Evolutionary conservation across 352 stramenopile species (phyloP).

Genomic region (Phytophthora citrophthora): DNA sequence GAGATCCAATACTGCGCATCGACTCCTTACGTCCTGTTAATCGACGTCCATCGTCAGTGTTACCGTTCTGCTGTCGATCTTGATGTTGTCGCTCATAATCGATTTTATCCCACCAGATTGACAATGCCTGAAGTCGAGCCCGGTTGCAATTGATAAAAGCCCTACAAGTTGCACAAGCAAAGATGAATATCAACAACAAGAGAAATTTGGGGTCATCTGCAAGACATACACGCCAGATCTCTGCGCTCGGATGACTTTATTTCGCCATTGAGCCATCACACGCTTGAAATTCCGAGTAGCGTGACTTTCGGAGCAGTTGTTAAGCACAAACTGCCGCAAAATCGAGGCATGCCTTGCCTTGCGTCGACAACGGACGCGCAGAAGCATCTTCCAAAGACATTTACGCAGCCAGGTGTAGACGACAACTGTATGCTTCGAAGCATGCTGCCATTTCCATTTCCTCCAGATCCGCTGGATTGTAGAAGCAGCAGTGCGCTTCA

Average conservation of each 20-base stretch:
- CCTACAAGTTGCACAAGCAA: constrained; percentile 1
- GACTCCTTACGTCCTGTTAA: constrained; percentile 21
- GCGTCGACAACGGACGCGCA: constrained; percentile 56
- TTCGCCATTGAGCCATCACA: constrained; percentile 77
- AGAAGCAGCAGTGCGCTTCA: constrained; percentile 46
- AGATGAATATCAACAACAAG: no score
- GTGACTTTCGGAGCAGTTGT: constrained; percentile 57
- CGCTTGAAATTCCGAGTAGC: constrained; percentile 78
- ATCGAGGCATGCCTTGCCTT: constrained; percentile 40
- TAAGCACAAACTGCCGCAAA: constrained; percentile 65
- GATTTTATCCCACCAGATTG: constrained; percentile 64
- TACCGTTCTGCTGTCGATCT: constrained; percentile 45
- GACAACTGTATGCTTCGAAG: constrained; percentile 65
- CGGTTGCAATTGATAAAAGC: constrained; percentile 63
- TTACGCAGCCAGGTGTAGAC: constrained; percentile 76
- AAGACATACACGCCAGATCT: constrained; percentile 43
- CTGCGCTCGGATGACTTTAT: constrained; percentile 77
- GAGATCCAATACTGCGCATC: constrained; percentile 12
- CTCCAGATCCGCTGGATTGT: constrained; percentile 70
- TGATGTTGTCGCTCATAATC: constrained; percentile 73
- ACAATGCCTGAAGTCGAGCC: constrained; percentile 60
- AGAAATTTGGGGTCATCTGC: no score
- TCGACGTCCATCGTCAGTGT: constrained; percentile 18
- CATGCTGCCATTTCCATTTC: constrained; percentile 65
- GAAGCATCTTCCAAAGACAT: constrained; percentile 73